These are phyloP conservation scores for Triticum aestivum DNA, from an alignment of 176 grass and related monocot genomes.

Conservation along the genomic window DNA sequence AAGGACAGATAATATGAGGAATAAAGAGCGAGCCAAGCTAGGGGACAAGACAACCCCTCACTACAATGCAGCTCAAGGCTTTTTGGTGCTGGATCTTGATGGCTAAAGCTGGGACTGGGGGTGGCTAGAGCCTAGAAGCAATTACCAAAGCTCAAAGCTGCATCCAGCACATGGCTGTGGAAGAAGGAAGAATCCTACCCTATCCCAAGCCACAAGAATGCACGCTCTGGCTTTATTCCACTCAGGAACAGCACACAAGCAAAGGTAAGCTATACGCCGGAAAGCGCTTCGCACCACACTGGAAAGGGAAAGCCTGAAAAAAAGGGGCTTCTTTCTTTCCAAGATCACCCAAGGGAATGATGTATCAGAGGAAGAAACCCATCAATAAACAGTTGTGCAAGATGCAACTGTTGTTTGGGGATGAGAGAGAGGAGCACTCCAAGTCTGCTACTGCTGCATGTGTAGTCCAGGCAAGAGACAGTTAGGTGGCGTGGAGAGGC, in stretches of 20 bases:
- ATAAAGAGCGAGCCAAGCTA: background rate
- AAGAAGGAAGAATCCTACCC: constrained; percentile 32
- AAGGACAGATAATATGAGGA: constrained; percentile 22
- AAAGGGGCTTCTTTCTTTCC: constrained; percentile 22
- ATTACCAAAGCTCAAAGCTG: constrained; percentile 35
- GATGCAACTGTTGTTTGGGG: background rate
- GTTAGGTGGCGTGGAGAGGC: constrained; percentile 26
- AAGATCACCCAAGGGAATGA: constrained; percentile 29
- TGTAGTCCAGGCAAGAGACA: constrained; percentile 15
- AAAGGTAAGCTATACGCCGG: constrained; percentile 12
- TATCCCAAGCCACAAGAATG: constrained; percentile 2
- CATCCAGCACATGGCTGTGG: constrained; percentile 22
- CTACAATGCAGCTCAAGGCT: constrained; percentile 22
- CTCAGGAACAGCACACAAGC: constrained; percentile 13
- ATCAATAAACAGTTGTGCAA: background rate
- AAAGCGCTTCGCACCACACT: constrained; percentile 35
- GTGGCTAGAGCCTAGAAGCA: background rate
- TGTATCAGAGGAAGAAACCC: background rate
- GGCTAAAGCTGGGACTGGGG: constrained; percentile 17
- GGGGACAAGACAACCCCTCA: constrained; percentile 22
- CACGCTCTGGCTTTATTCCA: constrained; percentile 19
- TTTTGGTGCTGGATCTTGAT: constrained; percentile 42
- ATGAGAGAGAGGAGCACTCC: too few species aligned
- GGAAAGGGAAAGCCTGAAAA: constrained; percentile 32
- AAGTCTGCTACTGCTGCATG: too few species aligned